Evolutionary conservation across 176 grass and related monocot genomes (phyloP), one percentile per base, ranked within the genome.

Genomic region (Raddia distichophylla): DNA sequence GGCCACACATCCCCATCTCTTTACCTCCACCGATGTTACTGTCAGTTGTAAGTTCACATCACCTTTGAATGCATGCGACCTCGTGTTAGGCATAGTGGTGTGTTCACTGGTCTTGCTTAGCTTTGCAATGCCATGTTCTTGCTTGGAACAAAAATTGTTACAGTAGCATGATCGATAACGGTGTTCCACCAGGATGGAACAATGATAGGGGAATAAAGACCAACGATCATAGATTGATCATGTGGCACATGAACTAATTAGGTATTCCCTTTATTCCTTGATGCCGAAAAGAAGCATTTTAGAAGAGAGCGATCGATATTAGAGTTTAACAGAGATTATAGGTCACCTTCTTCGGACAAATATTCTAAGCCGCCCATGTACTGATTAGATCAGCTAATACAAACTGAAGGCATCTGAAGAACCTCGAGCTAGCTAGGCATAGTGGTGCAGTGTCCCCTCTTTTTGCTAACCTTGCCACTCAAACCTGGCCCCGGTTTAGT

Each of bases 11-110:
- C 64, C 20, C 15, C 27, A 69, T 63, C n/a, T 72, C 13, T 53
- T 77, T 71, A 11, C 22, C 19, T 18, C 22, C 73, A 78, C 22
- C 9, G 14, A 46, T 44, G 49, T 66, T 66, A 58, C 3, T 40
- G 67, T 67, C 67, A 73, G 59, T 49, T 78, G 49, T 50, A 56
- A 88, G 74, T 15, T 83, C 67, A 83, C 86, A 77, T 50, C 80
- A 83, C 58, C 16, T 45, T 60, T 54, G 64, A 48, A 65, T 71
- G 58, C 58, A 15, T 78, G 73, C 56, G 78, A 40, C 37, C 48
- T 69, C 3, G 66, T 71, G 72, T 77, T 77, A 82, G 72, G 79
- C 35, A 46, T 70, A 77, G 79, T 82, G 37, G 64, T 69, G 71
- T 54, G 45, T 82, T 87, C 85, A 56, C 57, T 64, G 48, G 49